These are phyloP conservation scores for Forsythia suspensa DNA, from an alignment of 257 asterid species.

Conservation along the genomic window DNA sequence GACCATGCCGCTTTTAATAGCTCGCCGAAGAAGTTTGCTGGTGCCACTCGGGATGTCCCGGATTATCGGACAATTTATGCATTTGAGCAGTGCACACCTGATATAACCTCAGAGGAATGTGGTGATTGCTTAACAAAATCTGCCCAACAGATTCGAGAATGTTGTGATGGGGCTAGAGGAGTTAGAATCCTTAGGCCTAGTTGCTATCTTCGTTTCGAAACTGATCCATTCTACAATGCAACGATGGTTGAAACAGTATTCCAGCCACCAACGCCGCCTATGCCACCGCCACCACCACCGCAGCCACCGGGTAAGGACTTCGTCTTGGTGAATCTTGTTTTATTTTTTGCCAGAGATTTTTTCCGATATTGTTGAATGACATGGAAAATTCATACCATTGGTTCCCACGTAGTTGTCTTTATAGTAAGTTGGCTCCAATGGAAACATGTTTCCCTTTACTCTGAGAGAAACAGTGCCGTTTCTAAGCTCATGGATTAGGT, in stretches of 20 bases:
- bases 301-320: neutral
- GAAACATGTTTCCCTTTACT: no score
- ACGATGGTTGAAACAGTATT: neutral
- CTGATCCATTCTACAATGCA: neutral
- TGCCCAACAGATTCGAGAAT: neutral
- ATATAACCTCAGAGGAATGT: neutral
- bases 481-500: no score
- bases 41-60: neutral
- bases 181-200: constrained; percentile 15
- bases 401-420: neutral
- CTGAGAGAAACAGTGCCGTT: no score
- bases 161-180: neutral
- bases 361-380: no score
- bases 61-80: neutral
- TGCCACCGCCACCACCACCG: neutral
- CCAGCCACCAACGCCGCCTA: constrained; percentile 6
- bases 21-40: constrained; percentile 20
- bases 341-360: no score
- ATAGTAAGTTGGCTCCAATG: neutral
- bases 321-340: neutral
- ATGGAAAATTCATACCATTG: no score
- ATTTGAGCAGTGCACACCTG: neutral
- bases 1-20: constrained; percentile 6
- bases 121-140: neutral
- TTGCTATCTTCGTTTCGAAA: constrained; percentile 26